Conservation (phyloP, 306 rosid species). For the Sesbania bispinosa region DNA sequence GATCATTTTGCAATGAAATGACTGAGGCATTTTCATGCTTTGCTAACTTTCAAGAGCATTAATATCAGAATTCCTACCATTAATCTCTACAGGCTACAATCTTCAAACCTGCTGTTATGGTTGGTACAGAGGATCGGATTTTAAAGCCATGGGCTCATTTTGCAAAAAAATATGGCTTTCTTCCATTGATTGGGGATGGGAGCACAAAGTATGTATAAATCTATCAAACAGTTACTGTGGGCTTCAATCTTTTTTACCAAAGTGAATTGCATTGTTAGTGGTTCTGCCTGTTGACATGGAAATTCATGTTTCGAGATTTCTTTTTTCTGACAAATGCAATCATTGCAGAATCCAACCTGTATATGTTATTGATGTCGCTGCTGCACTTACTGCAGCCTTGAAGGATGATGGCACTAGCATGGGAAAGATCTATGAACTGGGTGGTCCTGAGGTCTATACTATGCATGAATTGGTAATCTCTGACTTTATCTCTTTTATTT, state of each 20-base stretch:
- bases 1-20: constrained; percentile 7
- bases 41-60: constrained; percentile 11
- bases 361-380: constrained; percentile 88
- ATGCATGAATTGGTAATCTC: constrained; percentile 72
- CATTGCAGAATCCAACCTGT: constrained; percentile 90
- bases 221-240: constrained; percentile 18
- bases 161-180: constrained; percentile 73
- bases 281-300: constrained; percentile 18
- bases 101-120: constrained; percentile 75
- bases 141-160: constrained; percentile 79
- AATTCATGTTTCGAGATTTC: constrained; percentile 12
- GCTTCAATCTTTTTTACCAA: background rate
- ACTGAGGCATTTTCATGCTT: constrained; percentile 16
- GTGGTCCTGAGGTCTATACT: constrained; percentile 84
- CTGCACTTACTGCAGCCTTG: constrained; percentile 73
- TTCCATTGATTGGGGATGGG: constrained; percentile 87
- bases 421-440: constrained; percentile 90
- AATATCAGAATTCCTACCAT: constrained; percentile 27
- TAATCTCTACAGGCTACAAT: constrained; percentile 73
- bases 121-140: constrained; percentile 96
- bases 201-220: constrained; percentile 72
- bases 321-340: constrained; percentile 17
- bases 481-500: background rate
- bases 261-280: background rate
- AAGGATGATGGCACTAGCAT: constrained; percentile 92